A percentile compares a stretch with the other conserved stretches of the same genome.
Evolutionary conservation across 2,329 filamentous ascomycete genomes (phyloP).

Genomic region (Trichoderma atroviride): DNA sequence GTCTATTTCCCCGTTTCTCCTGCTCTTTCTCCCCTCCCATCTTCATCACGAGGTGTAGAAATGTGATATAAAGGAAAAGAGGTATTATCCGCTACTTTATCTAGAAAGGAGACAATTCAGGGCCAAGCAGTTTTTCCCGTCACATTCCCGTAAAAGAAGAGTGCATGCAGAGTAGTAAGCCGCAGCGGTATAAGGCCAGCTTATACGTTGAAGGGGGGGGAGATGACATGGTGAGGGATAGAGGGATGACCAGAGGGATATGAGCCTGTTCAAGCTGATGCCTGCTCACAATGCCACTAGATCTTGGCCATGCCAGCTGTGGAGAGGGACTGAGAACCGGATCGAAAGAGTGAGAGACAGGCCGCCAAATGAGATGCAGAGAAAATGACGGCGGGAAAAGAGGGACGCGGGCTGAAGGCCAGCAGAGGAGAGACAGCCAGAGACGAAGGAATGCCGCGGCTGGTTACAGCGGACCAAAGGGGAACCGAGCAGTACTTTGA

Average conservation of each 20-base stretch:
- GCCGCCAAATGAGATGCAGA: background rate
- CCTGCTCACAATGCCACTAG: constrained; percentile 1
- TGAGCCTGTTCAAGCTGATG: background rate
- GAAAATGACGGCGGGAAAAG: background rate
- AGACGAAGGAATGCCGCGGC: constrained; percentile 26
- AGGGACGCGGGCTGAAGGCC: constrained; percentile 13
- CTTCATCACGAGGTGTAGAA: constrained; percentile 18
- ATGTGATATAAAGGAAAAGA: constrained; percentile 6
- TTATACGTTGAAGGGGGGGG: background rate
- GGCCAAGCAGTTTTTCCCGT: constrained; percentile 14
- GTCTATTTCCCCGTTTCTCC: constrained; percentile 11
- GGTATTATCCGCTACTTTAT: background rate
- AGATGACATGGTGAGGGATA: constrained; percentile 8
- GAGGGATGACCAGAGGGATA: constrained; percentile 19
- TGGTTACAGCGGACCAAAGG: constrained; percentile 24
- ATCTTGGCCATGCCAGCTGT: background rate
- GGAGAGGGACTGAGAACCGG: background rate
- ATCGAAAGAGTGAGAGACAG: background rate
- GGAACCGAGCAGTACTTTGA: constrained; percentile 27
- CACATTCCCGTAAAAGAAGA: constrained; percentile 25
- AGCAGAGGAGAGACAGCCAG: background rate
- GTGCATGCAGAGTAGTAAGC: constrained; percentile 8
- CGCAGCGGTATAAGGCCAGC: background rate
- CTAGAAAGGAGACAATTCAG: constrained; percentile 9
- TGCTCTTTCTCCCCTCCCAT: constrained; percentile 5